Evolutionary conservation across 371 early-diverging fungal species (phyloP).

Genomic region (Mortierella sp.): DNA sequence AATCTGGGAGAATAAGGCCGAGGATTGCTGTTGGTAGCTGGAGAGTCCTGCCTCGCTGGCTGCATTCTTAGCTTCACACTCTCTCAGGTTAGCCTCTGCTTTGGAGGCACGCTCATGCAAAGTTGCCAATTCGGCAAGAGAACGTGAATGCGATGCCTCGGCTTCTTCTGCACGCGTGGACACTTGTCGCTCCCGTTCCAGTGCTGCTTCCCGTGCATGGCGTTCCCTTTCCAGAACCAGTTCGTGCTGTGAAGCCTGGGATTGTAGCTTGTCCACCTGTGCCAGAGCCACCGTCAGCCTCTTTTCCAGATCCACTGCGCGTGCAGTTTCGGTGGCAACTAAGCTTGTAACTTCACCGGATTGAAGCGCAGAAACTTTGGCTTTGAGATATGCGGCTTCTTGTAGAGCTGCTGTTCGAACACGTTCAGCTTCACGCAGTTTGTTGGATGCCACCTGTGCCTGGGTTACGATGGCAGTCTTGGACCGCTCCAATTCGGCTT

Average conservation of each 20-base stretch:
- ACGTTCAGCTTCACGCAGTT: constrained; percentile 62
- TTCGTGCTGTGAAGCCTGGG: constrained; percentile 58
- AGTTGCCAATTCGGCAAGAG: constrained; percentile 58
- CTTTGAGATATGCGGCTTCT: constrained; percentile 69
- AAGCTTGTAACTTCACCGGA: constrained; percentile 52
- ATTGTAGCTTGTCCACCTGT: constrained; percentile 57
- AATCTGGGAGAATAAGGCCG: constrained; percentile 43
- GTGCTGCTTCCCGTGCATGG: constrained; percentile 55
- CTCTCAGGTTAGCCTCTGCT: constrained; percentile 60
- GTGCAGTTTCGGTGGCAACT: constrained; percentile 53
- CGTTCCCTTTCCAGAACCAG: constrained; percentile 60
- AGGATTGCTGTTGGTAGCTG: constrained; percentile 41
- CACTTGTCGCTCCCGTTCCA: constrained; percentile 59
- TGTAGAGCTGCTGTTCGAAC: constrained; percentile 66
- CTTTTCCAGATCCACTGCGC: constrained; percentile 62
- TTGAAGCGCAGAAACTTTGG: constrained; percentile 57
- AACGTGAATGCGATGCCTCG: constrained; percentile 61
- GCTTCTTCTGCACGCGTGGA: constrained; percentile 64
- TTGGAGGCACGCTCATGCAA: constrained; percentile 59
- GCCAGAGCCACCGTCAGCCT: constrained; percentile 57
- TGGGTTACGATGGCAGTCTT: constrained; percentile 50
- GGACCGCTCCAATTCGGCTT: constrained; percentile 49
- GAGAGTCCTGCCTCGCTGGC: constrained; percentile 52
- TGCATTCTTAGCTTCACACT: constrained; percentile 50
- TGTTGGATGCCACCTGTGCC: constrained; percentile 58